phyloP scores from a whole-genome alignment of 768 basidiomycete species.

The Cystobasidium onofrii region DNA sequence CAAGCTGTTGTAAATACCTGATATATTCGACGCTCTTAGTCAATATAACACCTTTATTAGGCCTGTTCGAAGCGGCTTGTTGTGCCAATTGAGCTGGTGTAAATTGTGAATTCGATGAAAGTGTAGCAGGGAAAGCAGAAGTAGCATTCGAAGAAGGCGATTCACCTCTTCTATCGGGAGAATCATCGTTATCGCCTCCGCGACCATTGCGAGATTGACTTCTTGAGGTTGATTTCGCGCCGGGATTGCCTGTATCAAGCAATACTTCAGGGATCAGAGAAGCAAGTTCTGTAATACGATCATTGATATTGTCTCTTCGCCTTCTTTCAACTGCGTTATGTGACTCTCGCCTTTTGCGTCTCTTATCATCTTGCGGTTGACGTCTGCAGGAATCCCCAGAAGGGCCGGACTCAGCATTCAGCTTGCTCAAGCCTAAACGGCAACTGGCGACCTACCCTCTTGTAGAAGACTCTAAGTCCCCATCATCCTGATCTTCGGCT shows the following conservation, averaged over 20 bases:
- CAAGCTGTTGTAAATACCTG: constrained; percentile 38
- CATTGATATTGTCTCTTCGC: constrained; percentile 85
- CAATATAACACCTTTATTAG: constrained; percentile 90
- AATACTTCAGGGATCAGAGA: constrained; percentile 79
- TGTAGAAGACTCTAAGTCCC: background rate
- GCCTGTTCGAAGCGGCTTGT: constrained; percentile 54
- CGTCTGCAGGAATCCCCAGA: too few relatives aligned
- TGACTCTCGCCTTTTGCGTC: constrained; percentile 68
- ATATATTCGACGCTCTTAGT: constrained; percentile 73
- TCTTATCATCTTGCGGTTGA: constrained; percentile 54
- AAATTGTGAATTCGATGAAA: background rate
- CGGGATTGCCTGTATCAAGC: constrained; percentile 44
- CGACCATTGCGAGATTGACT: background rate
- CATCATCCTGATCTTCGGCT: background rate
- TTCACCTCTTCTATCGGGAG: background rate
- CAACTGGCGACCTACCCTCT: background rate
- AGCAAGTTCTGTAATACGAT: constrained; percentile 83
- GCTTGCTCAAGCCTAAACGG: too few relatives aligned
- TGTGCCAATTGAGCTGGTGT: constrained; percentile 22
- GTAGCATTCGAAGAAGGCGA: background rate
- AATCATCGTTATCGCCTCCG: constrained; percentile 2
- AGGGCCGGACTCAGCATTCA: too few relatives aligned
- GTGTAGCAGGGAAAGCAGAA: constrained; percentile 5
- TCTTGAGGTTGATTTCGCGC: background rate
- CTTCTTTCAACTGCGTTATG: constrained; percentile 89